Evolutionary conservation across 78 protist genomes (phyloP), one percentile per base, ranked within the genome.

Genomic region (Neovahlkampfia damariscottae): DNA sequence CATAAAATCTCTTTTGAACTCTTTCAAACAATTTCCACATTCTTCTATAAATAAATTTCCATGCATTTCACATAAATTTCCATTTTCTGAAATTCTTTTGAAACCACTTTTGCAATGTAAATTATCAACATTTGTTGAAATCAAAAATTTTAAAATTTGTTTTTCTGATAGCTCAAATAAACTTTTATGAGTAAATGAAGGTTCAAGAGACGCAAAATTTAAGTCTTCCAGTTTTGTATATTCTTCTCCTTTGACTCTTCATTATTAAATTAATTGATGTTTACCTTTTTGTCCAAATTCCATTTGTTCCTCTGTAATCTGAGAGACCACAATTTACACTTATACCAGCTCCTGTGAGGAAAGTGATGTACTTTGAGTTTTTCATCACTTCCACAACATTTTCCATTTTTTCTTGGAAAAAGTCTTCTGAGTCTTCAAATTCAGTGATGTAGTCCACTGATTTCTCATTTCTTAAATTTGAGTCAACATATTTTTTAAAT

Each of bases 311-410:
- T 19, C 84, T 58, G 69, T 71, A 83, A 41, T 83, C 87, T n/a
- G 82, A 76, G 28, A 83, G 50, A 8, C 75, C 80, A 8, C 74
- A 34, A 37, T 68, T 40, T 1, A 83, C 79, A 69, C 68, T 32
- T 34, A 84, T 32, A 9, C 87, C 87, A 2, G 87, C 87, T 4
- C 87, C 87, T 2, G 87, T 84, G 70, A 67, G 76, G 19, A 58
- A 72, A 4, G 77, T 70, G 8, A 7, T 29, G 50, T 67, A 78
- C 37, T 59, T 72, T 6, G 82, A 29, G 1, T 2, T 1, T 0
- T 59, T 30, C 29, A 84, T n/a, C 40, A 69, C 0, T 0, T 36
- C 82, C 5, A 67, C 77, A 27, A 84, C n/a, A n/a, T n/a, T n/a
- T n/a, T n/a, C n/a, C n/a, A n/a, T n/a, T n/a, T n/a, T n/a, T n/a